These are phyloP conservation scores for Hymenoscyphus infarciens DNA, from an alignment of 2,329 filamentous ascomycete species.

Conservation along the genomic window DNA sequence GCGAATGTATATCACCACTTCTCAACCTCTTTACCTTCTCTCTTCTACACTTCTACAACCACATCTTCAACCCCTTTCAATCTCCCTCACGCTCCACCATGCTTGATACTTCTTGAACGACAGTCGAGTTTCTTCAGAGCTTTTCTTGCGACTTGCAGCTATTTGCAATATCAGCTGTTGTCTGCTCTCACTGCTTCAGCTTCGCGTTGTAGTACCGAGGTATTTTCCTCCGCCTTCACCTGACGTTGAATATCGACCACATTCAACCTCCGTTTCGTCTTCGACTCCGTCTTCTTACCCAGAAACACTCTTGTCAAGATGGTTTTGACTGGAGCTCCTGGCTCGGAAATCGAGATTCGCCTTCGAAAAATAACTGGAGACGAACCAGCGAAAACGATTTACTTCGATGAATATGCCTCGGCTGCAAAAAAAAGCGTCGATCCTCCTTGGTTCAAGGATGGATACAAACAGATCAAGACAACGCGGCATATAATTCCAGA, in stretches of 20 bases:
- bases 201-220: too few relatives aligned
- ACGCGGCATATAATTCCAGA: slow-evolving; percentile 15
- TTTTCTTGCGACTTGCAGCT: too few relatives aligned
- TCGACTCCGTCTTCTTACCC: not conserved
- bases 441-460: too few relatives aligned
- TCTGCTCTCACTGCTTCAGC: not conserved
- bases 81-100: too few relatives aligned
- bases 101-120: too few relatives aligned
- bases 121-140: too few relatives aligned
- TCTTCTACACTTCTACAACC: too few relatives aligned
- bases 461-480: not conserved
- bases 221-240: too few relatives aligned
- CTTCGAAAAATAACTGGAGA: slow-evolving; percentile 6
- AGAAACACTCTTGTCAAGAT: not conserved
- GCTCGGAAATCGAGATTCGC: slow-evolving; percentile 14
- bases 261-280: not conserved
- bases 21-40: too few relatives aligned
- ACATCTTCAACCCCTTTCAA: too few relatives aligned
- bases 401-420: slow-evolving; percentile 15
- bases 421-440: not conserved
- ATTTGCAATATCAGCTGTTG: not conserved
- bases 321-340: slow-evolving; percentile 5
- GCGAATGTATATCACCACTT: too few relatives aligned
- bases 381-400: not conserved
- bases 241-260: too few relatives aligned